Conservation (phyloP, 1,139 yeast species). For the Geotrichum australiense region DNA sequence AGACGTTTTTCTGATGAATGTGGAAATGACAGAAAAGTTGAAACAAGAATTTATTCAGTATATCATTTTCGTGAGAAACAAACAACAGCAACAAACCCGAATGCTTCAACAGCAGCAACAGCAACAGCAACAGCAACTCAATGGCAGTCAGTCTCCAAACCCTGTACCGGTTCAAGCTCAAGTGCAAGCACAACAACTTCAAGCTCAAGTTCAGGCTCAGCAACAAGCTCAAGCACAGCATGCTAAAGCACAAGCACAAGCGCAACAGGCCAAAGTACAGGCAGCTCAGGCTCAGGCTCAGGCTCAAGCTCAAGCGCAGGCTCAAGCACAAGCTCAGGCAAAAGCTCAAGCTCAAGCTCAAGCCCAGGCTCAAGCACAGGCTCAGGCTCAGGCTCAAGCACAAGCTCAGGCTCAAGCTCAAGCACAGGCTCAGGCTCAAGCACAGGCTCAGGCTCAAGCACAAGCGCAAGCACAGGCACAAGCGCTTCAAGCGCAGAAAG, state of each 20-base stretch:
- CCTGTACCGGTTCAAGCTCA: neutral
- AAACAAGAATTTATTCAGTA: slow-evolving; percentile 5
- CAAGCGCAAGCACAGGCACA: neutral
- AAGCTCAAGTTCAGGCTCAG: neutral
- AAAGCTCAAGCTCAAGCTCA: slow-evolving; percentile 1
- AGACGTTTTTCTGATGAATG: slow-evolving; percentile 3
- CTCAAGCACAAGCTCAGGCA: neutral
- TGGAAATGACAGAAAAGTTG: slow-evolving; percentile 4
- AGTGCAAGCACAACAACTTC: slow-evolving; percentile 3
- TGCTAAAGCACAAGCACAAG: neutral
- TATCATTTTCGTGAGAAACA: slow-evolving; percentile 3
- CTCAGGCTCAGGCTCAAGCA: slow-evolving; percentile 1
- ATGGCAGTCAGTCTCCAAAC: neutral
- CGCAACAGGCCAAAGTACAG: neutral
- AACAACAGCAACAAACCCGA: neutral
- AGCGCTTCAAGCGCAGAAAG: neutral
- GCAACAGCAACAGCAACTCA: neutral
- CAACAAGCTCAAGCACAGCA: slow-evolving; percentile 4
- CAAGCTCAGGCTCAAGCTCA: slow-evolving; percentile 14
- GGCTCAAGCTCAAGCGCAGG: neutral
- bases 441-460: neutral
- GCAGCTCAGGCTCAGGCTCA: slow-evolving; percentile 2
- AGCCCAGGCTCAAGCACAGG: neutral
- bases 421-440: slow-evolving; percentile 4
- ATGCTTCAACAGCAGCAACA: neutral